Evolutionary conservation across 2,329 filamentous ascomycete genomes (phyloP).

Genomic region (Aureobasidium sp.): DNA sequence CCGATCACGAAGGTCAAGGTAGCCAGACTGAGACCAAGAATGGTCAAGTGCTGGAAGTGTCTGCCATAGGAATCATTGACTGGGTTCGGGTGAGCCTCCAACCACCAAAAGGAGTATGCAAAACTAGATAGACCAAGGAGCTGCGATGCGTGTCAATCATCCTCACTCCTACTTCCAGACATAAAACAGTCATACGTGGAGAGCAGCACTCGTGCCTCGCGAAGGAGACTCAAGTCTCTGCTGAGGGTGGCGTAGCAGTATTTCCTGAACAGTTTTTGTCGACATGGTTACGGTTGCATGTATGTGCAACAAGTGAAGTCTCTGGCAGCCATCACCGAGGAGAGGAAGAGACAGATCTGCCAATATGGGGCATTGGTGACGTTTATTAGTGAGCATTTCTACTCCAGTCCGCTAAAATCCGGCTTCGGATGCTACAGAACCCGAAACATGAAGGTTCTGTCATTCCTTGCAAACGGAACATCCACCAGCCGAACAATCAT

Average conservation of each 20-base stretch:
- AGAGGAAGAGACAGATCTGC: not conserved
- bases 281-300: constrained; percentile 14
- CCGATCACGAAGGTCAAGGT: constrained; percentile 53
- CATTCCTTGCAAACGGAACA: not conserved
- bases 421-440: not conserved
- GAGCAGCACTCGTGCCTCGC: constrained; percentile 50
- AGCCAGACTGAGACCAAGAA: constrained; percentile 58
- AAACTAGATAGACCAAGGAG: constrained; percentile 35
- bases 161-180: not conserved
- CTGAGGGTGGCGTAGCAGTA: constrained; percentile 47
- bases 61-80: constrained; percentile 54
- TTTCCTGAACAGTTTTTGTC: constrained; percentile 17
- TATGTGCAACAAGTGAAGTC: not conserved
- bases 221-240: constrained; percentile 61
- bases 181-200: constrained; percentile 41
- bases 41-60: constrained; percentile 66
- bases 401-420: not conserved
- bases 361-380: not conserved
- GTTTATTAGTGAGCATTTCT: constrained; percentile 6
- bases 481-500: not conserved
- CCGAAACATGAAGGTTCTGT: not conserved
- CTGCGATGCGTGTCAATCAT: constrained; percentile 15
- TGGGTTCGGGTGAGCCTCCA: constrained; percentile 28
- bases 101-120: constrained; percentile 35
- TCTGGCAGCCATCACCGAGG: not conserved